Conservation (phyloP, 2,329 filamentous ascomycete genomes). For the Hypoxylon rubiginosum region DNA sequence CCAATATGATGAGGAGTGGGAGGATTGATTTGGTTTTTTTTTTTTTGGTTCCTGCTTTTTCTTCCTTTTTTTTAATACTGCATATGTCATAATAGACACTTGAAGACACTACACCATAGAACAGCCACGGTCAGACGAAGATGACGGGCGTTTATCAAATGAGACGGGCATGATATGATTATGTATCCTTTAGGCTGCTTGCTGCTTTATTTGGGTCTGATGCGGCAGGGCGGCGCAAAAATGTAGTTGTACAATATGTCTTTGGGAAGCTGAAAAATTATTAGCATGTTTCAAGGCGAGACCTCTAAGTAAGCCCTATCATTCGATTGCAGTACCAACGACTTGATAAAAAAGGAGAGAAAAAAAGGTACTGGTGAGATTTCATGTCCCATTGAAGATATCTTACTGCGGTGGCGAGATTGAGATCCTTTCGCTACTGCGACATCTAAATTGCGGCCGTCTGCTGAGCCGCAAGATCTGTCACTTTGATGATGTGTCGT, state of each 20-base stretch:
- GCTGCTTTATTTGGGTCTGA: slow-evolving; percentile 19
- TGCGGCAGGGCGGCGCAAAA: slow-evolving; percentile 32
- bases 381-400: background rate
- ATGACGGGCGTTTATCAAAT: slow-evolving; percentile 17
- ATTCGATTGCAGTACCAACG: slow-evolving; percentile 6
- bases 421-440: background rate
- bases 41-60: slow-evolving; percentile 21
- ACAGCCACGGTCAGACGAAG: slow-evolving; percentile 13
- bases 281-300: slow-evolving; percentile 39
- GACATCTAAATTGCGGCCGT: slow-evolving; percentile 8
- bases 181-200: slow-evolving; percentile 14
- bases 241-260: slow-evolving; percentile 21
- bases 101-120: slow-evolving; percentile 20
- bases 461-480: slow-evolving; percentile 9
- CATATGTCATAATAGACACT: slow-evolving; percentile 36
- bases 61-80: slow-evolving; percentile 21
- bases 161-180: background rate
- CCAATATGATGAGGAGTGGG: slow-evolving; percentile 97
- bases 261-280: slow-evolving; percentile 39
- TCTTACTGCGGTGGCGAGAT: background rate
- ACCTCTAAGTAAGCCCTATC: slow-evolving; percentile 5
- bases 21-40: slow-evolving; percentile 68
- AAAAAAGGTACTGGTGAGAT: slow-evolving; percentile 5
- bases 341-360: slow-evolving; percentile 2
- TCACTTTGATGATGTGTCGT: background rate